These are phyloP conservation scores for Claviceps sp. DNA, from an alignment of 2,329 filamentous ascomycete genomes.

Conservation along the genomic window DNA sequence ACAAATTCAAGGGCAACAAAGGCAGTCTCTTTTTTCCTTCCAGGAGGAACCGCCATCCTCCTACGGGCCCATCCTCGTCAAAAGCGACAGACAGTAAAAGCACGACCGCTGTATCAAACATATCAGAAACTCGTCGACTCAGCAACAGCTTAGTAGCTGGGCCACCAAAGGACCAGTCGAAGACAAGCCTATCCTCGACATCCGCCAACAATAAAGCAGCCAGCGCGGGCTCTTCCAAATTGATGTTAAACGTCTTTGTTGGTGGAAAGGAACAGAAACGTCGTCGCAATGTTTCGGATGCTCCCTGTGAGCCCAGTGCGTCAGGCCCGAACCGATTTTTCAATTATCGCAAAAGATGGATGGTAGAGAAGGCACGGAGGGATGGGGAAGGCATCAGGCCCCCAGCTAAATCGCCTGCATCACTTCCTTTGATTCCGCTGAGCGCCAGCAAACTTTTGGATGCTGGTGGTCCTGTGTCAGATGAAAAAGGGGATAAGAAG, in stretches of 20 bases:
- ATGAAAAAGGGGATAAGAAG: neutral
- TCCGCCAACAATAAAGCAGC: neutral
- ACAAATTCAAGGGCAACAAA: neutral
- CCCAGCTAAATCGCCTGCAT: neutral
- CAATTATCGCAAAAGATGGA: constrained; percentile 6
- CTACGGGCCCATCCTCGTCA: neutral
- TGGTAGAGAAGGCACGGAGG: constrained; percentile 5
- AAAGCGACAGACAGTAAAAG: neutral
- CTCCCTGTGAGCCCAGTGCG: constrained; percentile 27
- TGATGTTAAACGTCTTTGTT: constrained; percentile 29
- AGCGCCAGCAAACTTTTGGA: neutral
- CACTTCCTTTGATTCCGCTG: neutral
- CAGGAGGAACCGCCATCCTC: neutral
- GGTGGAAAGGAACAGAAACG: constrained; percentile 26
- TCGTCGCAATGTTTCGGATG: constrained; percentile 23
- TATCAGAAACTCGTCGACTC: neutral
- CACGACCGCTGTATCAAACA: neutral
- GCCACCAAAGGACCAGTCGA: neutral
- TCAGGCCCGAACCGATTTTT: constrained; percentile 24
- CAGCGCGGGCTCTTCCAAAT: neutral
- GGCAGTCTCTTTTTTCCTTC: neutral
- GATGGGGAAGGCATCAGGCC: constrained; percentile 5
- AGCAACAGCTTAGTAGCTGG: neutral
- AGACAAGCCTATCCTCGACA: neutral
- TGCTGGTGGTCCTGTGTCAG: neutral